Base-by-base conservation (phyloP, 2,329 filamentous ascomycete species). In the Aspergillus fischeri region DNA sequence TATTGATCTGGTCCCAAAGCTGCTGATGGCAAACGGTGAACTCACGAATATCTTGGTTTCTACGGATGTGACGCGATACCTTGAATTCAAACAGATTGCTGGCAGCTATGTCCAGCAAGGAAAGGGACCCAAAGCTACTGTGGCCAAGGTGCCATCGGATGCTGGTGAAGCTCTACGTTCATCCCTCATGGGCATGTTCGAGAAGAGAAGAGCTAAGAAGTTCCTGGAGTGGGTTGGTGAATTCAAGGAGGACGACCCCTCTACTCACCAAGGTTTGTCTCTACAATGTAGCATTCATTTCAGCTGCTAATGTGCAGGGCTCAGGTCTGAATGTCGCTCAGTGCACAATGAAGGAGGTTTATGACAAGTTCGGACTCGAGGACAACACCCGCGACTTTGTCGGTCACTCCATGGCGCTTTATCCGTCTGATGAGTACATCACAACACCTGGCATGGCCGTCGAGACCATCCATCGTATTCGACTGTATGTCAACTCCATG, bases 21-120 rank as follows among this genome's bases (percentile, higher is more conserved):
- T 99, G 71, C 86, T 99, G 76, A 97, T 99, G 92, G 92, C 93
- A 59, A 96, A 95, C 63, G 94, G 94, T 77, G 93, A 99, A 80
- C 83, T 99, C 73, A 97, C 93, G 75, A 97, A 97, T 80, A 97
- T 99, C 72, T 87, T 99, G 73, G 92, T 97, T 63, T 96, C 92
- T 52, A 97, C 93, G 78, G 92, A 97, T 67, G 89, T 92, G 65
- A 92, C 89, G 69, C 83, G 88, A 77, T 92, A 92, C 77, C 87
- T 95, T 70, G 90, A 95, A 76, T 95, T 96, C 82, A 92, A 90
- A 80, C 91, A 94, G 78, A 92, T 99, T 61, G 91, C 92, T 60
- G 94, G 94, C 73, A 96, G 92, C 82, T 97, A 89, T 73, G 94
- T 97, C 61, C 94, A 97, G 80, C 92, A 97, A 77, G 90, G 91